phyloP scores from a whole-genome alignment of 805 yeast genomes.

The Candida hungchunana region DNA sequence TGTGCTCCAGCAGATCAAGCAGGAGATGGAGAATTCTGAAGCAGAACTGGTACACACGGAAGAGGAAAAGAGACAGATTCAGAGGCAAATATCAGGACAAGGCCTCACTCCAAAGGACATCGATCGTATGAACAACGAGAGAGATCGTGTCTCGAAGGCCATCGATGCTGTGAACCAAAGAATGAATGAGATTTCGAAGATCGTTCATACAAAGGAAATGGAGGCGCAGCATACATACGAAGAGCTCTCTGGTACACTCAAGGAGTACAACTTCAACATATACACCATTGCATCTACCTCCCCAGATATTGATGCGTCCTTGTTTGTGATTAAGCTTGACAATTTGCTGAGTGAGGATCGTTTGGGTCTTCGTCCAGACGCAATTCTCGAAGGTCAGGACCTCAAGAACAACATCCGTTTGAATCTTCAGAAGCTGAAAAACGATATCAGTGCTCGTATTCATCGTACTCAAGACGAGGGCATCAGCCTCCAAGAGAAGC shows the following conservation, averaged over 20 bases:
- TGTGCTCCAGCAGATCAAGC: conserved; percentile 50
- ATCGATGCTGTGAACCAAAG: conserved; percentile 44
- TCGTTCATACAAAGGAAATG: conserved; percentile 44
- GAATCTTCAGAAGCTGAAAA: conserved; percentile 41
- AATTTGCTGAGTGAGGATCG: conserved; percentile 38
- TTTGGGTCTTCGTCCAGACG: conserved; percentile 43
- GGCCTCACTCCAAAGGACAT: conserved; percentile 62
- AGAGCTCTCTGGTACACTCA: conserved; percentile 46
- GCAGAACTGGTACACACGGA: conserved; percentile 39
- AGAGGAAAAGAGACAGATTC: conserved; percentile 37
- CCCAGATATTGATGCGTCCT: conserved; percentile 23
- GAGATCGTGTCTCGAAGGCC: conserved; percentile 52
- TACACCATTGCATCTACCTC: conserved; percentile 41
- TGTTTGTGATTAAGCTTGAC: conserved; percentile 40
- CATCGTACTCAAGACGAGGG: conserved; percentile 54
- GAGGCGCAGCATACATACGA: conserved; percentile 47
- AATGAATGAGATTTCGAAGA: conserved; percentile 42
- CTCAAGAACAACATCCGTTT: conserved; percentile 32
- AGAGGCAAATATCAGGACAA: conserved; percentile 42
- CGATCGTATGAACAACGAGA: conserved; percentile 56
- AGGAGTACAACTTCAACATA: conserved; percentile 52
- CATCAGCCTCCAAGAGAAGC: conserved; percentile 51
- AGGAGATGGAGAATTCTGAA: conserved; percentile 46
- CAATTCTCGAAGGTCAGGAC: conserved; percentile 34
- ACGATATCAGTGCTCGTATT: conserved; percentile 39